These are phyloP conservation scores for Gossypium schwendimanii DNA, from an alignment of 441 rosid species.

Conservation along the genomic window DNA sequence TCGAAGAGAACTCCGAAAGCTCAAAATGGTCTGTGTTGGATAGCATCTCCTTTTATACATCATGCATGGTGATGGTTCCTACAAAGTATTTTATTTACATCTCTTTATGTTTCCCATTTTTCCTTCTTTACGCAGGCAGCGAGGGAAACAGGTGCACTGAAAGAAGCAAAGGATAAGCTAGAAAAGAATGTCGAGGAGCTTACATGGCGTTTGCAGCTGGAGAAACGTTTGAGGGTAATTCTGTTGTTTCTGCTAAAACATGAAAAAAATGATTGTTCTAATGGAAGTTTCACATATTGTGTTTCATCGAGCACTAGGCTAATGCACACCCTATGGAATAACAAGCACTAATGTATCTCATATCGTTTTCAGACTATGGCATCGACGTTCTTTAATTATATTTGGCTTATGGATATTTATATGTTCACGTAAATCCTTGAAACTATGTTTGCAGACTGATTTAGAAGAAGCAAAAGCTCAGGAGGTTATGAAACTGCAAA, in stretches of 20 bases:
- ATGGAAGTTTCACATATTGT: slow-evolving; percentile 7
- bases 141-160: slow-evolving; percentile 95
- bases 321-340: neutral
- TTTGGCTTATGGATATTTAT: neutral
- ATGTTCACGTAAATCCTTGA: slow-evolving; percentile 22
- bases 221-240: slow-evolving; percentile 82
- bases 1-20: slow-evolving; percentile 73
- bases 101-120: slow-evolving; percentile 4
- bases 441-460: slow-evolving; percentile 53
- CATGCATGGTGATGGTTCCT: neutral
- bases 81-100: neutral
- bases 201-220: slow-evolving; percentile 90
- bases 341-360: neutral
- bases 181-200: slow-evolving; percentile 95
- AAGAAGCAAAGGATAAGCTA: slow-evolving; percentile 97
- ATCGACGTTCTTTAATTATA: slow-evolving; percentile 7
- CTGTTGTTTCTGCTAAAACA: slow-evolving; percentile 2
- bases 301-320: neutral
- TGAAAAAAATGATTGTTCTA: slow-evolving; percentile 2
- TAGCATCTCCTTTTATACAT: neutral
- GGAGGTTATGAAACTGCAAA: slow-evolving; percentile 67
- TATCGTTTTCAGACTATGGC: neutral
- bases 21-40: slow-evolving; percentile 68
- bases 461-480: slow-evolving; percentile 82
- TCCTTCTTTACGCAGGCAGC: slow-evolving; percentile 51